Conservation (phyloP, 164 flowering plant genomes). For the Platanus orientalis region DNA sequence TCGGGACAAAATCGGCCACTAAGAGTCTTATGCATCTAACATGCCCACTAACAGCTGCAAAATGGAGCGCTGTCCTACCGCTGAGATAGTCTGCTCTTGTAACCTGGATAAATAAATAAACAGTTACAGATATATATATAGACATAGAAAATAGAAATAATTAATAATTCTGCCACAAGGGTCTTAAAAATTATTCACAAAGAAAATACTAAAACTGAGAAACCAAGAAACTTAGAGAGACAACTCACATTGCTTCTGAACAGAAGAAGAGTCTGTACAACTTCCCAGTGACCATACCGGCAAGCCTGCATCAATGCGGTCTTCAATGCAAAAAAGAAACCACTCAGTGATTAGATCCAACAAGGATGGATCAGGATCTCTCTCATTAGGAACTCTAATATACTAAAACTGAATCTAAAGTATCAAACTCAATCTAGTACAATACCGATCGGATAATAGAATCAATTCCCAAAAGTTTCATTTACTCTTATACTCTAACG, state of each 20-base stretch:
- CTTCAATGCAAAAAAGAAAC: slow-evolving; percentile 8
- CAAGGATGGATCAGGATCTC: not conserved
- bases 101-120: slow-evolving; percentile 38
- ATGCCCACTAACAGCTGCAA: slow-evolving; percentile 92
- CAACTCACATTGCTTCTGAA: slow-evolving; percentile 84
- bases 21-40: slow-evolving; percentile 82
- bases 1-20: slow-evolving; percentile 87
- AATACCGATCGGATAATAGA: not conserved
- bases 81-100: slow-evolving; percentile 87
- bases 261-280: slow-evolving; percentile 86
- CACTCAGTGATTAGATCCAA: slow-evolving; percentile 8
- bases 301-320: slow-evolving; percentile 60
- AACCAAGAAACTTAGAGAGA: not conserved
- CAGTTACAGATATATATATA: not conserved
- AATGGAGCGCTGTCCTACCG: slow-evolving; percentile 93
- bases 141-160: not conserved
- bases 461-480: not conserved
- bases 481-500: not conserved
- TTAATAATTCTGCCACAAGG: too few species aligned
- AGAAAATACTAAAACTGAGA: not conserved
- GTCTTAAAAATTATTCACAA: not conserved
- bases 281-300: slow-evolving; percentile 98
- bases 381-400: not conserved
- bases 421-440: not conserved
- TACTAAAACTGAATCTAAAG: not conserved